phyloP scores from a whole-genome alignment of 116 monocot species.

The Phalaenopsis hybrid region DNA sequence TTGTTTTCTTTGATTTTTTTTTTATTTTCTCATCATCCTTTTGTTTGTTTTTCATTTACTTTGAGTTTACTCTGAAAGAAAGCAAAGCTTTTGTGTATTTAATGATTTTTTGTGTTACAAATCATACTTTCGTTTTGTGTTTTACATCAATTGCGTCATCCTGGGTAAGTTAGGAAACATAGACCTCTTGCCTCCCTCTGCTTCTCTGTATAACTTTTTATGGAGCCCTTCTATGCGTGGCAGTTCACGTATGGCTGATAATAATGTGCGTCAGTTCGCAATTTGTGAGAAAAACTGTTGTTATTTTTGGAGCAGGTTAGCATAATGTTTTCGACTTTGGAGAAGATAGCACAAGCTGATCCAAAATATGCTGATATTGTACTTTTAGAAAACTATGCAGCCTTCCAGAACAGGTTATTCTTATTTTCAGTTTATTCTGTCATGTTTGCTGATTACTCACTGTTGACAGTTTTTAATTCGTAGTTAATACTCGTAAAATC shows the following conservation, averaged over 20 bases:
- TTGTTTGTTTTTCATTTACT: not conserved
- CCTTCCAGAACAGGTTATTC: conserved; percentile 88
- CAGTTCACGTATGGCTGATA: not conserved
- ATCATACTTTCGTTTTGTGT: not conserved
- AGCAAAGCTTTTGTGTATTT: not conserved
- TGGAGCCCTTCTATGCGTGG: not conserved
- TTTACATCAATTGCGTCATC: not conserved
- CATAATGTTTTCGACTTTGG: conserved; percentile 80
- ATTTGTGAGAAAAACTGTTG: not conserved
- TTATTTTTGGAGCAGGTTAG: conserved; percentile 45
- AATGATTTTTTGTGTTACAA: not conserved
- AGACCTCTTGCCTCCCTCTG: too few species aligned
- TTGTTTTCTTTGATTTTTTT: too few species aligned
- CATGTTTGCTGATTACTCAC: not conserved
- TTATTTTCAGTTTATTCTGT: conserved; percentile 4
- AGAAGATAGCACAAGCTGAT: conserved; percentile 85
- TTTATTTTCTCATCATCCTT: not conserved
- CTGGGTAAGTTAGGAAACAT: not conserved
- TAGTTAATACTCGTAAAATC: not conserved
- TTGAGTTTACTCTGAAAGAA: not conserved
- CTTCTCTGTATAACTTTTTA: not conserved
- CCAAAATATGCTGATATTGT: conserved; percentile 77
- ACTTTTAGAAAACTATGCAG: conserved; percentile 91
- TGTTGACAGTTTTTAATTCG: not conserved
- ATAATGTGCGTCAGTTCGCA: not conserved